These are phyloP conservation scores for Pseudogymnoascus sp. DNA, from an alignment of 2,329 filamentous ascomycete species.

Conservation along the genomic window DNA sequence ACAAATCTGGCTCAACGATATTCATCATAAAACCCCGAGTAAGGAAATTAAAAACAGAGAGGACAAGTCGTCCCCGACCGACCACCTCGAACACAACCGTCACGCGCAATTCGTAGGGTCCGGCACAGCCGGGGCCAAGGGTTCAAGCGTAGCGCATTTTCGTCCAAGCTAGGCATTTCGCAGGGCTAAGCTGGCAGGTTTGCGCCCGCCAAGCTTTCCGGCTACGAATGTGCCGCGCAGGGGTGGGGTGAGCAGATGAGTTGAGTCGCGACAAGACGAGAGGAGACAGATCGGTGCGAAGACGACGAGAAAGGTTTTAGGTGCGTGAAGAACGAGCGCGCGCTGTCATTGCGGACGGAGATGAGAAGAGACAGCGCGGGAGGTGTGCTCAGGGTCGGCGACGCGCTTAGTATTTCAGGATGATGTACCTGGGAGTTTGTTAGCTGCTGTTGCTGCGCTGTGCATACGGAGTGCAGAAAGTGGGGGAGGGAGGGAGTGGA, in stretches of 20 bases:
- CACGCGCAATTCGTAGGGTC: neutral
- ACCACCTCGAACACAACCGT: neutral
- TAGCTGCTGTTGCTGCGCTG: conserved; percentile 13
- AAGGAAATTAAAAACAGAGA: neutral
- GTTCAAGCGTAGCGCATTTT: neutral
- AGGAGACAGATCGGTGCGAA: no score
- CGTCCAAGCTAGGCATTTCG: neutral
- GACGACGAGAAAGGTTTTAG: neutral
- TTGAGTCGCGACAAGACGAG: neutral
- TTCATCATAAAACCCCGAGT: neutral
- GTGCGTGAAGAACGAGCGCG: neutral
- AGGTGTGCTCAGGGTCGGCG: neutral
- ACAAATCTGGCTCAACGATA: neutral
- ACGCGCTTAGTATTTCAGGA: conserved; percentile 67
- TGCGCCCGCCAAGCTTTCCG: neutral
- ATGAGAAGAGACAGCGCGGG: neutral
- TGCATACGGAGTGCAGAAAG: neutral
- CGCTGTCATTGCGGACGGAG: neutral
- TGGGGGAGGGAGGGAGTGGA: conserved; percentile 19
- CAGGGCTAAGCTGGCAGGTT: neutral
- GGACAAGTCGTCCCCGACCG: neutral
- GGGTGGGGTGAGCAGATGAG: neutral
- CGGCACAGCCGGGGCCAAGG: neutral
- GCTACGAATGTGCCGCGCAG: neutral
- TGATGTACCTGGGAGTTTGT: conserved; percentile 57